Percentiles rank a stretch among this genome's conserved stretches.
Conservation (phyloP, 768 basidiomycete species). For the Kwoniella mangroviensis region DNA sequence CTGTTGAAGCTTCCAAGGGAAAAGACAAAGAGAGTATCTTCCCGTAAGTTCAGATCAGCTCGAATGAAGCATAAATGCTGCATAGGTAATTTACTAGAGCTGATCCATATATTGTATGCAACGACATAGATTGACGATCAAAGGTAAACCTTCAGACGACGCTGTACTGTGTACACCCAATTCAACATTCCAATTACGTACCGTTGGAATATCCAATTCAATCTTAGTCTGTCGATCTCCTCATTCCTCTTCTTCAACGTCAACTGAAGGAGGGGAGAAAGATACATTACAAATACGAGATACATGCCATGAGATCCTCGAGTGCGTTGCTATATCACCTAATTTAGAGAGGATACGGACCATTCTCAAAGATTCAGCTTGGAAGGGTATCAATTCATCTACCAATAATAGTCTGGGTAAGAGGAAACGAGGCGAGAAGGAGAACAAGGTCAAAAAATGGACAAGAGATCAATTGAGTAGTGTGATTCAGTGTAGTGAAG, state of each 20-base stretch:
- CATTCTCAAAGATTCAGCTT: conserved; percentile 70
- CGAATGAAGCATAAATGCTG: not conserved
- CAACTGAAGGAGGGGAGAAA: not conserved
- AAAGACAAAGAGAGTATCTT: conserved; percentile 21
- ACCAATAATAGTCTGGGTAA: conserved; percentile 4
- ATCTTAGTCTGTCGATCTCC: conserved; percentile 66
- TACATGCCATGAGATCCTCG: conserved; percentile 80
- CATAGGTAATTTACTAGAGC: no score
- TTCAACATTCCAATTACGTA: conserved; percentile 80
- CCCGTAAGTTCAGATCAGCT: conserved; percentile 35
- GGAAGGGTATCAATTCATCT: conserved; percentile 64
- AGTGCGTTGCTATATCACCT: conserved; percentile 77
- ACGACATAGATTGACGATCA: conserved; percentile 69
- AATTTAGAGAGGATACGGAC: conserved; percentile 69
- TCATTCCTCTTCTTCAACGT: conserved; percentile 14
- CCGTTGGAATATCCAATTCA: conserved; percentile 87
- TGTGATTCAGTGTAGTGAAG: conserved; percentile 80
- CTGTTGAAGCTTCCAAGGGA: conserved; percentile 41
- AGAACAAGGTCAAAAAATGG: conserved; percentile 56
- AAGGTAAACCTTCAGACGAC: conserved; percentile 78
- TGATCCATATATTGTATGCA: no score
- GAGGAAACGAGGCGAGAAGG: conserved; percentile 54
- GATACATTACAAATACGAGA: conserved; percentile 71
- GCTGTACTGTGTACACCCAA: conserved; percentile 85
- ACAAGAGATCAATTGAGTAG: conserved; percentile 69